These are phyloP conservation scores for Aphanomyces astaci DNA, from an alignment of 352 stramenopile species.

Conservation along the genomic window DNA sequence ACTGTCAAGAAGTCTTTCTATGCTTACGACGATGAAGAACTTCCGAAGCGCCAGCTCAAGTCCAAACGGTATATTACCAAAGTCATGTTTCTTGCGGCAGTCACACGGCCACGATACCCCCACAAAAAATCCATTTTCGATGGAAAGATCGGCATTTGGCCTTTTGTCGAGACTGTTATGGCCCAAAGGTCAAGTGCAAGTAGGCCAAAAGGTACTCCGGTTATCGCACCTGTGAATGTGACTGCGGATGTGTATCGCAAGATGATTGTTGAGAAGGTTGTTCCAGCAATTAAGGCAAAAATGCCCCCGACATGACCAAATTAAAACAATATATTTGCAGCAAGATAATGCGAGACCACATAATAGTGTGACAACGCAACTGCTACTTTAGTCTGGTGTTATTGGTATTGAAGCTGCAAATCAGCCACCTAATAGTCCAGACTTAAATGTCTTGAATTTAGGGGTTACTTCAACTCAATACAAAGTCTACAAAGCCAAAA, in stretches of 20 bases:
- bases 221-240: neutral
- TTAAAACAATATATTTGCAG: neutral
- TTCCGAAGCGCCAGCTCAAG: neutral
- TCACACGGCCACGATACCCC: conserved; percentile 10
- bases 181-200: neutral
- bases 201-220: neutral
- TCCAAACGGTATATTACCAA: conserved; percentile 5
- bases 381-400: no score
- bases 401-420: no score
- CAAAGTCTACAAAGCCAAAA: no score
- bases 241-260: neutral
- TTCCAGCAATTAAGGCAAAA: neutral
- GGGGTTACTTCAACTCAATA: no score
- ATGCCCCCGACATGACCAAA: neutral
- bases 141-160: neutral
- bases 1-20: neutral
- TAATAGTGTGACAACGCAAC: no score
- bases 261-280: neutral
- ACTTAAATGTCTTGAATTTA: no score
- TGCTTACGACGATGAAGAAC: neutral
- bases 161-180: neutral
- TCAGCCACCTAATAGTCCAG: no score
- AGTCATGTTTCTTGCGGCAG: conserved; percentile 29
- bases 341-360: conserved; percentile 1
- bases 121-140: neutral